A percentile compares a stretch with the other conserved stretches of the same genome.
These are phyloP conservation scores for Pleoardoris graminearum DNA, from an alignment of 2,329 filamentous ascomycete species.

Conservation along the genomic window DNA sequence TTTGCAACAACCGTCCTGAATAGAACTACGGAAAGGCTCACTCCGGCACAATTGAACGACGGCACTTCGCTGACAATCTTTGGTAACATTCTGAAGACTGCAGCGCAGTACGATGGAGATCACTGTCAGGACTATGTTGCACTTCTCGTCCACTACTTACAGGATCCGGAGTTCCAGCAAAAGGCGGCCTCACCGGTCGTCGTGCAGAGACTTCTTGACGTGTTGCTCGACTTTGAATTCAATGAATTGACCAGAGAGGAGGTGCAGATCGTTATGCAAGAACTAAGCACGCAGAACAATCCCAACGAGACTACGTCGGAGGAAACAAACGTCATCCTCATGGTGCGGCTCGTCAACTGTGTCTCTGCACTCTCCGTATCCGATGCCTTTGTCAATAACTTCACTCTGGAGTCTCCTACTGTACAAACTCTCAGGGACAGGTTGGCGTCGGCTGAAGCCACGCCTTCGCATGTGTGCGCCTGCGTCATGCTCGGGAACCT, in stretches of 20 bases:
- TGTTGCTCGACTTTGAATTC: constrained; percentile 38
- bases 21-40: constrained; percentile 43
- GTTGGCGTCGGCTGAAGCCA: constrained; percentile 20
- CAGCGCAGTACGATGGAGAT: constrained; percentile 39
- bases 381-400: constrained; percentile 36
- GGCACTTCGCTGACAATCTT: constrained; percentile 34
- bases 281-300: constrained; percentile 31
- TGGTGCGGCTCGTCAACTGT: constrained; percentile 37
- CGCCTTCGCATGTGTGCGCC: constrained; percentile 37
- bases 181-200: constrained; percentile 35
- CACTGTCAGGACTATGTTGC: constrained; percentile 39
- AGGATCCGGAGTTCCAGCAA: constrained; percentile 41
- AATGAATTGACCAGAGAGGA: constrained; percentile 32
- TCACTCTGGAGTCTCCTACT: constrained; percentile 30
- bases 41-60: constrained; percentile 38
- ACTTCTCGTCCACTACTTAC: constrained; percentile 40
- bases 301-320: constrained; percentile 28
- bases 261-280: constrained; percentile 30
- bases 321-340: constrained; percentile 30
- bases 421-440: constrained; percentile 34
- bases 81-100: constrained; percentile 29
- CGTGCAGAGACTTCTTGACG: constrained; percentile 32
- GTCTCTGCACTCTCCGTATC: constrained; percentile 40
- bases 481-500: constrained; percentile 47
- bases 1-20: constrained; percentile 41